These are phyloP conservation scores for Aspergillus texensis DNA, from an alignment of 2,329 filamentous ascomycete genomes.

Conservation along the genomic window DNA sequence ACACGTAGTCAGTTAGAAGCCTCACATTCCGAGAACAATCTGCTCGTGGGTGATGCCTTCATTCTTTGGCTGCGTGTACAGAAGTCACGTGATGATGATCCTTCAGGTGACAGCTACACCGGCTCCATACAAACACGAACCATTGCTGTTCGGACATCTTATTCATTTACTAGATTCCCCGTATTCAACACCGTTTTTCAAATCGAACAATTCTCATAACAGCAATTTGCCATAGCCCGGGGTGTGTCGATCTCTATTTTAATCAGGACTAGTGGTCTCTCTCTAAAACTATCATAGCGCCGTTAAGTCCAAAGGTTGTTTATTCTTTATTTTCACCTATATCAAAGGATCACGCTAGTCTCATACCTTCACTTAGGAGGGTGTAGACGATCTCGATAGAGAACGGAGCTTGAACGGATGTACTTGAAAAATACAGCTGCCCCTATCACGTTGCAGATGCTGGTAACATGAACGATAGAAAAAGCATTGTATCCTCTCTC, in stretches of 20 bases:
- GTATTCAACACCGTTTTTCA: background rate
- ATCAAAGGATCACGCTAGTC: background rate
- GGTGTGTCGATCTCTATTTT: conserved; percentile 1
- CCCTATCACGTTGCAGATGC: background rate
- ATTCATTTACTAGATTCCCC: background rate
- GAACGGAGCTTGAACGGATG: background rate
- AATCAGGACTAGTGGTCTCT: background rate
- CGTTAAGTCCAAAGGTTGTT: background rate
- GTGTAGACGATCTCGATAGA: background rate
- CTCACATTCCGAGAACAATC: background rate
- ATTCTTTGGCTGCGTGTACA: background rate
- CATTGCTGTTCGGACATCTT: background rate
- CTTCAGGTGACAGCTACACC: background rate
- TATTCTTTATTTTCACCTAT: background rate
- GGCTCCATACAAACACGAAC: background rate
- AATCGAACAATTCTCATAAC: background rate
- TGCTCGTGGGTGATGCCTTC: background rate
- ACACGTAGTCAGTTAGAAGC: background rate
- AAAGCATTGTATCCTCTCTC: background rate
- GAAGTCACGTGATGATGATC: background rate
- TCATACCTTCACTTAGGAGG: background rate
- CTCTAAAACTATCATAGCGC: background rate
- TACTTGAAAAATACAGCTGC: background rate
- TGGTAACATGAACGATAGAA: background rate
- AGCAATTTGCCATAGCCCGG: background rate